Evolutionary conservation across 192 early-diverging fungal species (phyloP).

Genomic region (Allomyces arbusculus): DNA sequence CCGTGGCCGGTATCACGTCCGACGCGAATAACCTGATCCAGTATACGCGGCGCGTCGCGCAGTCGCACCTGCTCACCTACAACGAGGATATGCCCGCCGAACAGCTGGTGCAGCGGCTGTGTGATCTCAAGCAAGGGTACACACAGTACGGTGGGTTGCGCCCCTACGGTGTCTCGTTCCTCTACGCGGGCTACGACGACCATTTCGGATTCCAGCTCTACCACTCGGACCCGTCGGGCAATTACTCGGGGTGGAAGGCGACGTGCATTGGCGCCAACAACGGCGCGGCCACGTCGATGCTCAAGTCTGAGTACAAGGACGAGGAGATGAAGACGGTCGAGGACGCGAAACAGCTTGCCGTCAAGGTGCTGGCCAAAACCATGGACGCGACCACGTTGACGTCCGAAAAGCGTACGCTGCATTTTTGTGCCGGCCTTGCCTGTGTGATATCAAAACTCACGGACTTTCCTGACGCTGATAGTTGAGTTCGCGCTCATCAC

Average conservation of each 20-base stretch:
- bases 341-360: constrained; percentile 75
- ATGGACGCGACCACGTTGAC: constrained; percentile 85
- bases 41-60: constrained; percentile 65
- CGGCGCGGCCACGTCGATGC: constrained; percentile 67
- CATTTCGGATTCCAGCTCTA: constrained; percentile 89
- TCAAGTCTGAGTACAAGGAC: constrained; percentile 97
- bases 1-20: constrained; percentile 87
- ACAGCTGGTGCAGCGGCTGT: constrained; percentile 81
- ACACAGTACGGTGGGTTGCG: constrained; percentile 96
- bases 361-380: constrained; percentile 88
- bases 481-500: neutral
- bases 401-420: constrained; percentile 68
- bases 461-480: neutral
- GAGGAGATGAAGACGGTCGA: constrained; percentile 47
- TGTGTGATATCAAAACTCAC: neutral
- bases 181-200: constrained; percentile 86
- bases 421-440: constrained; percentile 1
- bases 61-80: constrained; percentile 69
- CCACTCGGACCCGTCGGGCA: constrained; percentile 94
- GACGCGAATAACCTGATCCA: constrained; percentile 94
- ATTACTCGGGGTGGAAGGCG: constrained; percentile 98
- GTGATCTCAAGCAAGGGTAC: constrained; percentile 96
- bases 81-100: constrained; percentile 85
- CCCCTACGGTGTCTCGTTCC: constrained; percentile 95
- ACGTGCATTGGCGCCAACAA: constrained; percentile 93